Evolutionary conservation across 805 yeast species (phyloP).

Genomic region (Saccharomycopsis olivae): DNA sequence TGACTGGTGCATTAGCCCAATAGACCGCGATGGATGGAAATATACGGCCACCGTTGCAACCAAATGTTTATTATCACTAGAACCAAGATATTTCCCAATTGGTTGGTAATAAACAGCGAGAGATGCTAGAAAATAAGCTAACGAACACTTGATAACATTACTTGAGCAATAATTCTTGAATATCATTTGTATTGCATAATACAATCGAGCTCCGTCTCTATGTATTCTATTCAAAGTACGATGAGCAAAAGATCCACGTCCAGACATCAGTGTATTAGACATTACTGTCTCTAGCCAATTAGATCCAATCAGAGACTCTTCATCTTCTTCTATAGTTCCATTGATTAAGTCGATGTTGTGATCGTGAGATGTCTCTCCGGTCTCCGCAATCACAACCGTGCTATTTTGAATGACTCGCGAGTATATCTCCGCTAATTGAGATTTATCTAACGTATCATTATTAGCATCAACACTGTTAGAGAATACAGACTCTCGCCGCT

Average conservation of each 20-base stretch:
- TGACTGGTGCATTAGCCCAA: conserved; percentile 75
- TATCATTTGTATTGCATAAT: neutral
- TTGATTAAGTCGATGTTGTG: conserved; percentile 1
- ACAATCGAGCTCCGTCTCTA: neutral
- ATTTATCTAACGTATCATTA: neutral
- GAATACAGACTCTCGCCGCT: no score
- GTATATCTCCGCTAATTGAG: conserved; percentile 16
- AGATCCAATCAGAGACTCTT: neutral
- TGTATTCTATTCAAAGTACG: neutral
- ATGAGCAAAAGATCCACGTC: no score
- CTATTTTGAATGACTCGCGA: conserved; percentile 20
- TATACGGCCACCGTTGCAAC: conserved; percentile 78
- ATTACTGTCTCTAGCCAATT: no score
- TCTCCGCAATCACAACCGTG: conserved; percentile 35
- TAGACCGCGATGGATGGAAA: conserved; percentile 72
- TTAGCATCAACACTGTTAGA: neutral
- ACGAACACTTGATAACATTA: conserved; percentile 48
- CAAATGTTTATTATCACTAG: conserved; percentile 66
- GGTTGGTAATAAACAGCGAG: conserved; percentile 53
- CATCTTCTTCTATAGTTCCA: neutral
- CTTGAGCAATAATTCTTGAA: neutral
- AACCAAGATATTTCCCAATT: conserved; percentile 43
- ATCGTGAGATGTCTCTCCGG: conserved; percentile 27
- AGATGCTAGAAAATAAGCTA: conserved; percentile 69
- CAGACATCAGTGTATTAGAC: no score